Conservation (phyloP, 345 rosid species). For the Erysimum cheiranthoides region DNA sequence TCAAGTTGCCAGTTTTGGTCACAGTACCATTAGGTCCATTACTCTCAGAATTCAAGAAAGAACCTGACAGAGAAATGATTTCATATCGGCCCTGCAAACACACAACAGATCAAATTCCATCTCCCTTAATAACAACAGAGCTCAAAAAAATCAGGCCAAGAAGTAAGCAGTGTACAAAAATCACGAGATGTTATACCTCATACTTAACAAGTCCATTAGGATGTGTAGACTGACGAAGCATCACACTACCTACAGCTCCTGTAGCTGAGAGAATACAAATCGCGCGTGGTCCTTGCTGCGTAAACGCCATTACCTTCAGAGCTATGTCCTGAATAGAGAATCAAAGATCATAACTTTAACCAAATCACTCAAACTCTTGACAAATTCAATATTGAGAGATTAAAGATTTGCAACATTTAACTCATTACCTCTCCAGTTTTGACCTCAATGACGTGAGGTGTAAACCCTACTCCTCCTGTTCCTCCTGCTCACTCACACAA, state of each 20-base stretch:
- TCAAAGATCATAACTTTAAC: slow-evolving; percentile 7
- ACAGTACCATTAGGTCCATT: slow-evolving; percentile 71
- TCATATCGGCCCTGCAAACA: slow-evolving; percentile 81
- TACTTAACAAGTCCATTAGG: slow-evolving; percentile 67
- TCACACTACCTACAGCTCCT: slow-evolving; percentile 84
- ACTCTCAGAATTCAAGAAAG: slow-evolving; percentile 75
- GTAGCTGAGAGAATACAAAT: slow-evolving; percentile 93
- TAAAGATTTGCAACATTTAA: background rate
- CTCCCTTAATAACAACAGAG: background rate
- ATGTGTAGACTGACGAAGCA: slow-evolving; percentile 71
- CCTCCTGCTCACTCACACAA: slow-evolving; percentile 64
- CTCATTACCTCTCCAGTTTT: slow-evolving; percentile 82
- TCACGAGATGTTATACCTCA: slow-evolving; percentile 59
- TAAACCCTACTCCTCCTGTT: slow-evolving; percentile 88
- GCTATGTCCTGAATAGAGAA: slow-evolving; percentile 72
- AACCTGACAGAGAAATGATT: slow-evolving; percentile 86
- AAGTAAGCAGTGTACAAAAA: background rate
- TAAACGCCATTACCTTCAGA: slow-evolving; percentile 70
- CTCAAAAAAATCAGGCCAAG: background rate
- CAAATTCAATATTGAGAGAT: background rate
- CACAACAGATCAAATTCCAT: slow-evolving; percentile 5
- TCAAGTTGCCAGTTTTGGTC: slow-evolving; percentile 78
- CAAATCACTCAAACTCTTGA: background rate
- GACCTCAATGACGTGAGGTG: slow-evolving; percentile 92
- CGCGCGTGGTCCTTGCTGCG: slow-evolving; percentile 89